These are phyloP conservation scores for Pyrenochaeta sp. DNA, from an alignment of 2,329 filamentous ascomycete species.

Conservation along the genomic window DNA sequence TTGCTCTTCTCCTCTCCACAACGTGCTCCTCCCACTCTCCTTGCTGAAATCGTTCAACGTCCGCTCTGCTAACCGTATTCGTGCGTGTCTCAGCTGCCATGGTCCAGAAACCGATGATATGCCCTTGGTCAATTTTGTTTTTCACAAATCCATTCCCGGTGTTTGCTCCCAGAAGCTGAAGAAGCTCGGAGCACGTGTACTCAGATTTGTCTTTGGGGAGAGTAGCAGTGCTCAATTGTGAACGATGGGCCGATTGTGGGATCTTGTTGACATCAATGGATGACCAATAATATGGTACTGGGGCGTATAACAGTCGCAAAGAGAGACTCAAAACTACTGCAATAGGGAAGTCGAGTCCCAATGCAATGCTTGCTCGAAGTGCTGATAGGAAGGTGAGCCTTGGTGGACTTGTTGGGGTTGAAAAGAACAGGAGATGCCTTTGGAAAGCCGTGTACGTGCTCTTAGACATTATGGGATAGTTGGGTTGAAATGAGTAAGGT, in stretches of 20 bases:
- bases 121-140: slow-evolving; percentile 29
- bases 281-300: slow-evolving; percentile 22
- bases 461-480: slow-evolving; percentile 15
- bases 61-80: slow-evolving; percentile 27
- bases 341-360: slow-evolving; percentile 32
- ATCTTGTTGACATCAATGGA: slow-evolving; percentile 28
- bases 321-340: slow-evolving; percentile 29
- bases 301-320: slow-evolving; percentile 26
- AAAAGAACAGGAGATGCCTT: slow-evolving; percentile 31
- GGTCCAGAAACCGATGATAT: slow-evolving; percentile 30
- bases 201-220: slow-evolving; percentile 15
- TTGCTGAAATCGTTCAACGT: slow-evolving; percentile 29
- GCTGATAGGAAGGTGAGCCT: slow-evolving; percentile 28
- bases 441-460: slow-evolving; percentile 29
- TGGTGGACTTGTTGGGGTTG: slow-evolving; percentile 27
- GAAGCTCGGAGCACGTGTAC: slow-evolving; percentile 28
- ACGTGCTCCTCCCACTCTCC: slow-evolving; percentile 31
- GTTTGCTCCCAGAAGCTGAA: slow-evolving; percentile 11
- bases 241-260: slow-evolving; percentile 21
- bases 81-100: slow-evolving; percentile 27
- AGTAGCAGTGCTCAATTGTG: slow-evolving; percentile 18
- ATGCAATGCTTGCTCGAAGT: slow-evolving; percentile 21
- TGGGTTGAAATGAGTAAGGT: not conserved
- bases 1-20: slow-evolving; percentile 14
- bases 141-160: slow-evolving; percentile 17